Evolutionary conservation across 495 filamentous ascomycete species (phyloP).

Genomic region (Xylaria castorea): DNA sequence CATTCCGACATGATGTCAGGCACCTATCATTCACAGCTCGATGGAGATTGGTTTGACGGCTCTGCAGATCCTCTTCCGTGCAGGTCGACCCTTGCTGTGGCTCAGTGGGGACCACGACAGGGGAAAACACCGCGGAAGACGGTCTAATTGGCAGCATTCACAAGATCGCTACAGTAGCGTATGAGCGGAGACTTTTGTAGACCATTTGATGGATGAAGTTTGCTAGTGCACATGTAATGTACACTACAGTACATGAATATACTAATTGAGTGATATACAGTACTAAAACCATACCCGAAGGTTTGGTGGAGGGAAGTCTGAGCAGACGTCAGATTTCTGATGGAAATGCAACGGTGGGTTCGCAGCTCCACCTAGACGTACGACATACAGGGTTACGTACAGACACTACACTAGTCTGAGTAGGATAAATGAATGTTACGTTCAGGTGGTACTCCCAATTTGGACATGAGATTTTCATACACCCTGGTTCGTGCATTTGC

Average conservation of each 20-base stretch:
- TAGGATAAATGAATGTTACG: neutral
- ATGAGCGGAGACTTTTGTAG: neutral
- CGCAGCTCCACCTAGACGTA: slow-evolving; percentile 12
- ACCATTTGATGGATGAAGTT: neutral
- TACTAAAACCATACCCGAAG: neutral
- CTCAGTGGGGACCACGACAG: slow-evolving; percentile 1
- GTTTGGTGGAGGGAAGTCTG: too few relatives aligned
- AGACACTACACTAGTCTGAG: slow-evolving; percentile 9
- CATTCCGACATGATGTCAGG: slow-evolving; percentile 15
- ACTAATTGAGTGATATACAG: neutral
- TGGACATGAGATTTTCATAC: neutral
- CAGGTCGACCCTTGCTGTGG: slow-evolving; percentile 11
- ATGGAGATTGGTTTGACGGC: slow-evolving; percentile 9
- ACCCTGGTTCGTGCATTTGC: slow-evolving; percentile 17
- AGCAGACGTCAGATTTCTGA: neutral
- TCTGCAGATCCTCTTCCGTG: slow-evolving; percentile 6
- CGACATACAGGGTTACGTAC: slow-evolving; percentile 21
- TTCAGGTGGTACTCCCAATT: neutral
- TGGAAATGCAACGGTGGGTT: slow-evolving; percentile 11
- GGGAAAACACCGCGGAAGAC: neutral
- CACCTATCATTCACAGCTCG: neutral
- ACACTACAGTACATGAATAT: neutral
- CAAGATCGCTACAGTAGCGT: neutral
- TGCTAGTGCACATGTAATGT: neutral
- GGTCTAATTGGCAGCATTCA: neutral